These are phyloP conservation scores for Mytilinidion resinicola DNA, from an alignment of 495 filamentous ascomycete genomes.

Conservation along the genomic window DNA sequence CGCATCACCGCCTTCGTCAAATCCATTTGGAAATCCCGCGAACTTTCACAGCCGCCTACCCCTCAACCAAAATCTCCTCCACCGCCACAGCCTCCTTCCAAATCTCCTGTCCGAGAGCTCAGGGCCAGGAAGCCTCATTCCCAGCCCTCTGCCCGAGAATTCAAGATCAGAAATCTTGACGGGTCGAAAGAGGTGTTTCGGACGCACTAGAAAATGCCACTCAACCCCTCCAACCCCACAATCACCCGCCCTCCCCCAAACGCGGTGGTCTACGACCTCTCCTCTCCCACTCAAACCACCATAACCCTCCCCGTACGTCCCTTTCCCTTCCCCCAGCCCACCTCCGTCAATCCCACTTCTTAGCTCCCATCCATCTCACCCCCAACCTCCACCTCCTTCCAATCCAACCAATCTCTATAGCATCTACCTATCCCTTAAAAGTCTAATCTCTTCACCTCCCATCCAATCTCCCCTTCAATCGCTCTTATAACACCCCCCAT, in stretches of 20 bases:
- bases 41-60: no score
- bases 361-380: background rate
- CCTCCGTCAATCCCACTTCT: background rate
- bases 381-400: no score
- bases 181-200: background rate
- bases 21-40: no score
- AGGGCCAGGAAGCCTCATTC: background rate
- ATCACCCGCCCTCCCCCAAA: slow-evolving; percentile 30
- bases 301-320: background rate
- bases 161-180: background rate
- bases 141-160: background rate
- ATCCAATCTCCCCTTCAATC: no score
- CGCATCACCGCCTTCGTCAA: no score
- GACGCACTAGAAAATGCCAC: background rate
- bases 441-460: no score
- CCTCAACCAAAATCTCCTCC: no score
- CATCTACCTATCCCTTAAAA: no score
- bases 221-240: background rate
- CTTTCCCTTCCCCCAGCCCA: background rate
- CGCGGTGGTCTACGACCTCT: slow-evolving; percentile 35
- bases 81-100: no score
- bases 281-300: slow-evolving; percentile 14
- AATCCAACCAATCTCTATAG: no score
- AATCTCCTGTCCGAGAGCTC: background rate
- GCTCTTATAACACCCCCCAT: background rate